phyloP scores from a whole-genome alignment of 2,329 filamentous ascomycete genomes.

The Rhinocladiella similis region DNA sequence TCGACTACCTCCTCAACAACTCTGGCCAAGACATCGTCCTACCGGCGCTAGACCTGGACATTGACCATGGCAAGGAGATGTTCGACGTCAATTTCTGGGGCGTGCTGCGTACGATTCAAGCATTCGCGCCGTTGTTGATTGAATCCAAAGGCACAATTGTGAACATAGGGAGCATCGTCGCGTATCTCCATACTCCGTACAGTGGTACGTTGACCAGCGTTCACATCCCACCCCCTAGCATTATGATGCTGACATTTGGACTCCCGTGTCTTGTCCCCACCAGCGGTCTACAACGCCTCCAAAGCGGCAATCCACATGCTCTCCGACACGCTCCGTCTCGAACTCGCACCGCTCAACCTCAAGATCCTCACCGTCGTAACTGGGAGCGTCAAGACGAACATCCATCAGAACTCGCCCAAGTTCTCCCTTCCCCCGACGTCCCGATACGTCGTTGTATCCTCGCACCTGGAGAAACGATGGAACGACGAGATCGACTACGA shows the following conservation, averaged over 20 bases:
- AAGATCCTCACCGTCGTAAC: constrained; percentile 57
- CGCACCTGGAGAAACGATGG: not conserved
- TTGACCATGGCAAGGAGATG: constrained; percentile 33
- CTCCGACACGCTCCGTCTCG: constrained; percentile 57
- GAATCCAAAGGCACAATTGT: constrained; percentile 14
- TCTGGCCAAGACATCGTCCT: constrained; percentile 21
- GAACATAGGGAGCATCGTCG: constrained; percentile 8
- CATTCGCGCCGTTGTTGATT: constrained; percentile 33
- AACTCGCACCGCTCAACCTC: constrained; percentile 39
- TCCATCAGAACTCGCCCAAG: constrained; percentile 38
- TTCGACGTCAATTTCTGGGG: constrained; percentile 39
- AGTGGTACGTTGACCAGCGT: too few species aligned
- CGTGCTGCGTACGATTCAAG: constrained; percentile 35
- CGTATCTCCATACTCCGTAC: constrained; percentile 42
- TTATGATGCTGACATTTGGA: not conserved
- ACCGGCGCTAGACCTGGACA: constrained; percentile 32
- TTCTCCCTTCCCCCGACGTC: not conserved
- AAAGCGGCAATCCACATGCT: constrained; percentile 61
- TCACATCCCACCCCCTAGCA: not conserved
- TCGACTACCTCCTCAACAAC: constrained; percentile 25
- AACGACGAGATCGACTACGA: not conserved
- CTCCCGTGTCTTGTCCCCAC: constrained; percentile 2
- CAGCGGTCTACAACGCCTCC: constrained; percentile 52
- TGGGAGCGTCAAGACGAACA: constrained; percentile 60
- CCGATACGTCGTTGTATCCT: not conserved